Percentiles rank a stretch among this genome's conserved stretches.
Evolutionary conservation across 1,284 basidiomycete genomes (phyloP).

Genomic region (Fomitiporia mediterranea): DNA sequence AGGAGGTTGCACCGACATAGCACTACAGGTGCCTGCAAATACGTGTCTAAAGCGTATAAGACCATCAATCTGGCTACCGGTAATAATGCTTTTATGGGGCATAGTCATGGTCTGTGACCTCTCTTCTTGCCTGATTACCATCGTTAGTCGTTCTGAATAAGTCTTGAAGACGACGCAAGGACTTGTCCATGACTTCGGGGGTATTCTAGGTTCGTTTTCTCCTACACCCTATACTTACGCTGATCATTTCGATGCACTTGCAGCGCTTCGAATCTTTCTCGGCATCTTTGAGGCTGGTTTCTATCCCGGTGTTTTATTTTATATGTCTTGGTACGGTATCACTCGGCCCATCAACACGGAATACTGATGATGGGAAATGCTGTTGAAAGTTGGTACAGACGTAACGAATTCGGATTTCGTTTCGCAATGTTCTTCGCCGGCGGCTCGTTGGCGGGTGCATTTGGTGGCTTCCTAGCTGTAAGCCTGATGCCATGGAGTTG

Average conservation of each 20-base stretch:
- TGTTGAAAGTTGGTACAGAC: conserved; percentile 48
- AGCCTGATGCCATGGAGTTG: too few species aligned
- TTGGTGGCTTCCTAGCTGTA: conserved; percentile 64
- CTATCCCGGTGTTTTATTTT: conserved; percentile 66
- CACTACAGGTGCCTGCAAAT: conserved; percentile 55
- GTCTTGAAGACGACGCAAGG: conserved; percentile 57
- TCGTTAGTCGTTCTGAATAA: conserved; percentile 5
- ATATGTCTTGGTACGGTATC: conserved; percentile 55
- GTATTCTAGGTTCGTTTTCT: conserved; percentile 49
- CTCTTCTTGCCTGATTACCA: neutral
- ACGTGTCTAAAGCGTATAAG: conserved; percentile 64
- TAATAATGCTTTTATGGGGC: conserved; percentile 63
- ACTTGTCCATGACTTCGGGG: conserved; percentile 56
- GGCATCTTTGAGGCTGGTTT: conserved; percentile 67
- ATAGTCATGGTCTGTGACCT: conserved; percentile 53
- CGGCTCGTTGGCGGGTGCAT: conserved; percentile 65
- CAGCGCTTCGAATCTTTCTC: conserved; percentile 60
- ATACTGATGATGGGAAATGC: neutral
- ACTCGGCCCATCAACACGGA: neutral
- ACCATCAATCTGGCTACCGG: conserved; percentile 59
- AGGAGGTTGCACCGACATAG: conserved; percentile 18
- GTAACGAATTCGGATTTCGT: conserved; percentile 61
- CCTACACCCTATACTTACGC: neutral
- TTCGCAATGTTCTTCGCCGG: conserved; percentile 71
- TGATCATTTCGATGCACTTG: too few species aligned